These are phyloP conservation scores for Sapria himalayana DNA, from an alignment of 345 rosid genomes.

Conservation along the genomic window DNA sequence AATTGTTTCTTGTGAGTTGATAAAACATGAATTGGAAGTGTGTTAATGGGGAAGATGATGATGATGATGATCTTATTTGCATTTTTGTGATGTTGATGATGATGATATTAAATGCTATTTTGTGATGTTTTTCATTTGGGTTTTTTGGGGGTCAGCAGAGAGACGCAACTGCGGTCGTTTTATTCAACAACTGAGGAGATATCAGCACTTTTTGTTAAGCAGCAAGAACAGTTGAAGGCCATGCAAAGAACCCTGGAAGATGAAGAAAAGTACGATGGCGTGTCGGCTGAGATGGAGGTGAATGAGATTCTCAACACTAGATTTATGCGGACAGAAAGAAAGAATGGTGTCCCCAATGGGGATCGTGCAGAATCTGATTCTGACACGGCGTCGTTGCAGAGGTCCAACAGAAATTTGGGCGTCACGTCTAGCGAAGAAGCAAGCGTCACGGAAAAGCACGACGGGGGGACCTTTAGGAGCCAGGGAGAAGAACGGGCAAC, in stretches of 20 bases:
- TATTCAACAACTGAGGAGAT: constrained; percentile 92
- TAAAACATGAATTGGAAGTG: too few relatives aligned
- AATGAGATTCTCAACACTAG: too few relatives aligned
- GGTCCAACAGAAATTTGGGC: constrained; percentile 15
- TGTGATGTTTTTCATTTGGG: too few relatives aligned
- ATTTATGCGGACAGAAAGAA: too few relatives aligned
- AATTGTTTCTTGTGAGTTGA: too few relatives aligned
- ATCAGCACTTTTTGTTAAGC: constrained; percentile 47
- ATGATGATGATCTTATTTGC: too few relatives aligned
- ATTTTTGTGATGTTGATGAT: too few relatives aligned
- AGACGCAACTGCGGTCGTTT: constrained; percentile 83
- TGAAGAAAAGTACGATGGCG: constrained; percentile 71
- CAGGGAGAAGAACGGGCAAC: constrained; percentile 55
- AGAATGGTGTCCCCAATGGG: too few relatives aligned
- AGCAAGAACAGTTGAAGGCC: constrained; percentile 88
- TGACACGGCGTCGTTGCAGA: constrained; percentile 34
- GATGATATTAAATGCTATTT: too few relatives aligned
- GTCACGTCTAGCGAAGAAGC: constrained; percentile 39
- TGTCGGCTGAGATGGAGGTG: constrained; percentile 44
- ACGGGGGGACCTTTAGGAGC: constrained; percentile 52
- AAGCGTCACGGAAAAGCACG: constrained; percentile 75
- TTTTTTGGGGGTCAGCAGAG: too few relatives aligned
- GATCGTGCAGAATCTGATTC: constrained; percentile 23
- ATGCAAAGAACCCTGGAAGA: constrained; percentile 90
- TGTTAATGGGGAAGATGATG: too few relatives aligned